These are phyloP conservation scores for Kurtzmaniella quercitrusa DNA, from an alignment of 1,139 yeast species.

Conservation along the genomic window DNA sequence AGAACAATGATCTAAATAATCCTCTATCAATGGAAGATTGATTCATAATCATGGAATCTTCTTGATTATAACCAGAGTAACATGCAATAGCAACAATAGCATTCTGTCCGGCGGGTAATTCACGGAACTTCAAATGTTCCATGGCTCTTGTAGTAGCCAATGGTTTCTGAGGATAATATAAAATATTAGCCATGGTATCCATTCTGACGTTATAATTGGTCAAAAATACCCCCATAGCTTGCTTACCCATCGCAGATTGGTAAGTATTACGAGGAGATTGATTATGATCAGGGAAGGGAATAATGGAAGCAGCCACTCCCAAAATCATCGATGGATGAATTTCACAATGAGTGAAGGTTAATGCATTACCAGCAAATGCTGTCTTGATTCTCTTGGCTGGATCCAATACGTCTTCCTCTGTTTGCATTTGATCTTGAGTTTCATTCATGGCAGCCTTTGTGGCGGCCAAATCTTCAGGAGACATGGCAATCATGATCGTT, in stretches of 20 bases:
- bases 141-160: constrained; percentile 97
- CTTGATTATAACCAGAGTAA: constrained; percentile 98
- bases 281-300: constrained; percentile 99
- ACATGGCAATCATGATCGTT: constrained; percentile 97
- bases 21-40: constrained; percentile 98
- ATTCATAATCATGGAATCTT: constrained; percentile 99
- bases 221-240: constrained; percentile 99
- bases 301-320: constrained; percentile 97
- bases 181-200: constrained; percentile 99
- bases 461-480: constrained; percentile 90
- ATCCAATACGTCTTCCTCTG: constrained; percentile 53
- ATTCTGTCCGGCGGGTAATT: constrained; percentile 98
- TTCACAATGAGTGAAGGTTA: constrained; percentile 97
- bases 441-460: constrained; percentile 49
- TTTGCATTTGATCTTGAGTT: constrained; percentile 31
- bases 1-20: constrained; percentile 88
- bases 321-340: constrained; percentile 98
- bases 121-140: constrained; percentile 97
- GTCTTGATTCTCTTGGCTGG: constrained; percentile 89
- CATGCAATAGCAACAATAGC: constrained; percentile 98
- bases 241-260: constrained; percentile 99
- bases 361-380: constrained; percentile 55
- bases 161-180: constrained; percentile 98
- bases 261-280: constrained; percentile 99
- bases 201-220: constrained; percentile 94